A percentile compares a stretch with the other conserved stretches of the same genome.
Conservation (phyloP, 495 filamentous ascomycete species). For the Tetracladium setigerum region DNA sequence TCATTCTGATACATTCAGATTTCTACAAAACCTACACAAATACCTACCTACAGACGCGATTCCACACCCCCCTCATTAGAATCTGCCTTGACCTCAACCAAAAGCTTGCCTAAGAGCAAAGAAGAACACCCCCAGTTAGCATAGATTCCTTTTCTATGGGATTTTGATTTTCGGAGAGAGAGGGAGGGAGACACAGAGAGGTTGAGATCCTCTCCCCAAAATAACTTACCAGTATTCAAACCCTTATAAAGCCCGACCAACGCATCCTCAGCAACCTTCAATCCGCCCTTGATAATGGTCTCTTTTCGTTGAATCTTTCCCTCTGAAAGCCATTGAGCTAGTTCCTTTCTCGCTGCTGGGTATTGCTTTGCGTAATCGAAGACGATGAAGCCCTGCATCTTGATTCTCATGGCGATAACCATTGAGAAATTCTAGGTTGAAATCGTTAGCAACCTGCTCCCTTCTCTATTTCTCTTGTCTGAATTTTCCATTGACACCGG, state of each 20-base stretch:
- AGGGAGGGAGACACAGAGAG: background rate
- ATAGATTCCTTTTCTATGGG: too few relatives aligned
- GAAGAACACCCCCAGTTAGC: too few relatives aligned
- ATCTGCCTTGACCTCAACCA: background rate
- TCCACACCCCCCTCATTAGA: background rate
- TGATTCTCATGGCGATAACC: conserved; percentile 32
- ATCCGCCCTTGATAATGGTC: conserved; percentile 46
- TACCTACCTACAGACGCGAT: background rate
- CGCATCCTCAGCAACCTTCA: conserved; percentile 41
- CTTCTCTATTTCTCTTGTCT: background rate
- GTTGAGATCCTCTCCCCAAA: too few relatives aligned
- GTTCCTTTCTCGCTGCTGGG: conserved; percentile 32
- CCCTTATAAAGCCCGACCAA: conserved; percentile 47
- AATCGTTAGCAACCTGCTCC: background rate
- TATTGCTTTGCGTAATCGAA: conserved; percentile 36
- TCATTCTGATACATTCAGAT: too few relatives aligned
- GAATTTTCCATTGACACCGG: background rate
- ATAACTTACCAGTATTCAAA: conserved; percentile 41
- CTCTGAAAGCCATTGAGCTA: conserved; percentile 43
- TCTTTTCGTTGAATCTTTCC: conserved; percentile 49
- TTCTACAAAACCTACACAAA: too few relatives aligned
- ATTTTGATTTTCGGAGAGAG: too few relatives aligned
- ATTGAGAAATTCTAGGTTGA: conserved; percentile 32
- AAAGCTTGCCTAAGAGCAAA: background rate
- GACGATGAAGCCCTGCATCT: conserved; percentile 58